Evolutionary conservation across 2,329 filamentous ascomycete species (phyloP), one percentile per base, ranked within the genome.

Genomic region (Aspergillus neoniger): DNA sequence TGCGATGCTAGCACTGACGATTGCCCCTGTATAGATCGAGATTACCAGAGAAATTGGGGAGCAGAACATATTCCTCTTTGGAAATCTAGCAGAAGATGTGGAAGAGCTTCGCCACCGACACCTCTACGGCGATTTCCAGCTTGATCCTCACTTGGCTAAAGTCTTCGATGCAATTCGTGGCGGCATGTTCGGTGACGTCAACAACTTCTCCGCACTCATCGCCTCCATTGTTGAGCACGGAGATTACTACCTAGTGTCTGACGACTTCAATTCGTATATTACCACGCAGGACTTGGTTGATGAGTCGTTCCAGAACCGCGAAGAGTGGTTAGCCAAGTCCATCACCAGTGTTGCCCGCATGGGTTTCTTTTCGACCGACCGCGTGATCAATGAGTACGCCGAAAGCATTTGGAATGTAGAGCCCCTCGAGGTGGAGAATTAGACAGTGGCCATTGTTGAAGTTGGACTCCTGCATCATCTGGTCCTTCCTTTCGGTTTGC

Each of bases 61-160:
- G 73, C 88, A 92, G 74, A 98, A 98, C 80, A 97, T 99, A 76
- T 99, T 99, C 87, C 86, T 99, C 69, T 98, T 99, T 74, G 95
- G 95, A 62, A 96, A 94, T 75, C 86, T 99, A 19, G 88, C 95
- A 58, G 95, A 99, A 77, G 92, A 98, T 69, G 95, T 99, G 43
- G 95, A 98, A 71, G 94, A 98, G 67, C 88, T 99, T 58, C 93
- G 95, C 52, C 92, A 98, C 78, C 83, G 85, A 19, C 94, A 98
- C 81, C 89, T 88, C 66, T 98, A 96, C 78, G 89, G 90, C 64
- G 81, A 86, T 43, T 91, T 96, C 80, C 79, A 85, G 38, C 82
- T 98, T 60, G 92, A 98, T 75, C 79, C 88, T 0, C 85, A 89
- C 64, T 87, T 99, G 43, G 79, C 85, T 66, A 86, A 88, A 67